A percentile compares a stretch with the other conserved stretches of the same genome.
phyloP scores from a whole-genome alignment of 371 early-diverging fungal genomes.

The Syncephalastrum monosporum region DNA sequence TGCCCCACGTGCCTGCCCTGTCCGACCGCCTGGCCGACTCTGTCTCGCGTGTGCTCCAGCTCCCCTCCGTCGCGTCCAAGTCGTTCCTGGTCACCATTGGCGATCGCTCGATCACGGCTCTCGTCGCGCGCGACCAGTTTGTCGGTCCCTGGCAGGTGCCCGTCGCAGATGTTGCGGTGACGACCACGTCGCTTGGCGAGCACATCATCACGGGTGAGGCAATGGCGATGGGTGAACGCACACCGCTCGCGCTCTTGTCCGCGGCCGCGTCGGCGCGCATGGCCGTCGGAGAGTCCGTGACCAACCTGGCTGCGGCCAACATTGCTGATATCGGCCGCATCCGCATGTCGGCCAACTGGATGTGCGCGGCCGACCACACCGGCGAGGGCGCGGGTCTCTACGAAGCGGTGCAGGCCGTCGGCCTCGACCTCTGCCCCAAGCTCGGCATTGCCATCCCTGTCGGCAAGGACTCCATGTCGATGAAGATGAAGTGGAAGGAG shows the following conservation, averaged over 20 bases:
- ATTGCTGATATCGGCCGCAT: conserved; percentile 68
- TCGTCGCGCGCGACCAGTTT: conserved; percentile 95
- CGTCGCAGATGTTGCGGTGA: conserved; percentile 94
- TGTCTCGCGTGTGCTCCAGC: conserved; percentile 73
- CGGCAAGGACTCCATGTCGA: conserved; percentile 98
- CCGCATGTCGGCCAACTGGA: conserved; percentile 96
- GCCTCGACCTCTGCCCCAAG: conserved; percentile 88
- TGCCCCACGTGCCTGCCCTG: conserved; percentile 32
- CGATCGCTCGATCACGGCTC: conserved; percentile 91
- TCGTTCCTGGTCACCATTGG: conserved; percentile 96
- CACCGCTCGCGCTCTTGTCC: conserved; percentile 82
- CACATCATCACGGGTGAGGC: conserved; percentile 84
- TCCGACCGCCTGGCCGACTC: conserved; percentile 57
- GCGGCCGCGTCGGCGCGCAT: conserved; percentile 92
- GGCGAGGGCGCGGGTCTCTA: conserved; percentile 95
- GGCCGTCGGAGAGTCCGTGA: conserved; percentile 91
- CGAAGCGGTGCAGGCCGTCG: conserved; percentile 91
- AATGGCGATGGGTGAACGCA: conserved; percentile 97
- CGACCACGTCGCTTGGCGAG: conserved; percentile 70
- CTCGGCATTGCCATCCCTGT: conserved; percentile 95
- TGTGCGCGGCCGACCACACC: conserved; percentile 87
- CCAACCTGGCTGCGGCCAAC: conserved; percentile 89
- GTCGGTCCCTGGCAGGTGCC: conserved; percentile 98
- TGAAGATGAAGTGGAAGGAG: conserved; percentile 90
- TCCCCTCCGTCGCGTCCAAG: conserved; percentile 92